Evolutionary conservation across 2,329 filamentous ascomycete genomes (phyloP), one percentile per base, ranked within the genome.

Genomic region (Colletotrichum sp.): DNA sequence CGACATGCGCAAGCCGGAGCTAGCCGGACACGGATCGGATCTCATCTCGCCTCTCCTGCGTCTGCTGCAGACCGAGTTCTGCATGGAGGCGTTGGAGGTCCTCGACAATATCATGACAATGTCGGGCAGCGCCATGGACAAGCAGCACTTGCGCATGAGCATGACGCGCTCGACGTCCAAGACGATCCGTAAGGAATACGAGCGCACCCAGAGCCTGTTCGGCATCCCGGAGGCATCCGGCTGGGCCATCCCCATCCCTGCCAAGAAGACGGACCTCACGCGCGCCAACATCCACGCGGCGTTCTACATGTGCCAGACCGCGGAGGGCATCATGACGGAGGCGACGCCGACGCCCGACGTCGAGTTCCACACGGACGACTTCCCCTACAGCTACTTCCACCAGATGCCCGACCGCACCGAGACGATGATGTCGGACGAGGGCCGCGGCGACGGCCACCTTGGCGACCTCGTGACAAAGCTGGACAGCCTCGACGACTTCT

Each of bases 101-200:
- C 88, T 99, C 75, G 97, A 99, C 84, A 95, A 96, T 78, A 97
- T 99, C 80, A 98, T 98, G 91, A 95, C 95, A 32, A 96, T 99
- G 88, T 96, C 96, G 1, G 95, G 95, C 6, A 96, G 95, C 36
- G 94, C 96, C 2, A 95, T 98, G 90, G 97, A 99, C 84, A 95
- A 95, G 80, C 95, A 98, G 80, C 96, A 99, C 82, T 87, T 99
- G 75, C 93, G 97, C 52, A 99, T 99, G 98, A 99, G 96, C 84
- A 98, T 99, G 95, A 96, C 96, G 7, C 94, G 95, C 15, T 93
- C 95, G 2, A 95, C 96, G 4, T 97, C 96, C 1, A 94, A 95
- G 80, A 92, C 94, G 0, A 94, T 97, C 66, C 93, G 95, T 65
- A 99, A 98, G 83, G 96, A 99, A 85, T 99, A 98, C 80, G 96